Base-by-base conservation (phyloP, 129 eudicot genomes). In the Saussurea involucrata region DNA sequence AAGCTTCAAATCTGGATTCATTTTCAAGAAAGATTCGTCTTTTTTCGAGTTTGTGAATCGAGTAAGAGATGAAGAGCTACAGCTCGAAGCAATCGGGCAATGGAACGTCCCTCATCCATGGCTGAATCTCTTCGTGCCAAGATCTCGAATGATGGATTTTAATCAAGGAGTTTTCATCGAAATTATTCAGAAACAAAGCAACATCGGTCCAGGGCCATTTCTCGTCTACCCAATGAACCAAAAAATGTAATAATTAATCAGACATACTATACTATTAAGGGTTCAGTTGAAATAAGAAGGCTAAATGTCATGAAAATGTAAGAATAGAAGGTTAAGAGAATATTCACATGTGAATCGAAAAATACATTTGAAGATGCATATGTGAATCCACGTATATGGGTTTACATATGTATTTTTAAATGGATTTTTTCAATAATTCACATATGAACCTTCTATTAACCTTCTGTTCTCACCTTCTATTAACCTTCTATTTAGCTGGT, bases 81-180 rank as follows among this genome's bases (percentile, higher is more conserved):
- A 34, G 27, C 90, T 83, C 81, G 66, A 78, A 64, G 24, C 87
- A 1, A 24, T 82, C 27, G 82, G 82, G 24, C 69, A 71, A 37
- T 80, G 86, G 83, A 82, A 79, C 25, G 85, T 86, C 5, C 76
- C 78, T 71, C 90, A 86, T 66, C 87, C 87, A 11, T 86, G 90
- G 90, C 81, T 86, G 58, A 83, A 86, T 68, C 81, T 86, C 29
- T 83, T 83, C 17, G 83, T 86, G 24, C 90, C 87, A 25, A 80
- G 73, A 63, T 83, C 87, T 18, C 29, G 80, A n/a, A 86, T 86
- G 5, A 44, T 34, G 40, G 85, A 83, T 27, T 86, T 86, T 63
- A 81, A 83, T 70, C 72, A 72, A 70, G 85, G 85, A 1, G 90
- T 86, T 72, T 83, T 86, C 2, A 73, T 75, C 6, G 78, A 81